Evolutionary conservation across 805 yeast species (phyloP), one percentile per base, ranked within the genome.

Genomic region (Suhomyces kilbournensis): DNA sequence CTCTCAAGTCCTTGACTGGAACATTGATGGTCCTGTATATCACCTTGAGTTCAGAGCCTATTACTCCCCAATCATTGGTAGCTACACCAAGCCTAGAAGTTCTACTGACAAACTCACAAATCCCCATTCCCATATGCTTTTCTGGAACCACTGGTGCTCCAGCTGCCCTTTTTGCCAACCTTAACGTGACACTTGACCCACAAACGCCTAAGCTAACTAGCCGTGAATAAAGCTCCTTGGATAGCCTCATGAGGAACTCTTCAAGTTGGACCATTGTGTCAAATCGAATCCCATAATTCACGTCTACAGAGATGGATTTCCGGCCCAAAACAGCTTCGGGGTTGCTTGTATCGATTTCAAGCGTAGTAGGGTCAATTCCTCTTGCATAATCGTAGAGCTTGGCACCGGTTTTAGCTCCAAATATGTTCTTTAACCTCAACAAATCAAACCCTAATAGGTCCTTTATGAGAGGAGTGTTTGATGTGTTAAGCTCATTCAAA

Each of bases 201-300:
- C 71, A 62, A 61, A 78, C 71, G 2, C 75, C 68, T 25, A 82
- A 59, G 15, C 71, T 75, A 1, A 67, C 54, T 51, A 91, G 62
- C 49, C 96, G 74, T 0, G 67, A 55, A 47, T 77, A 70, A 47
- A 94, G 62, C 60, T 90, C 97, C 28, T 69, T 67, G 0, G 86
- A 74, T 46, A 91, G 68, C 17, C 79, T 69, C 34, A 74, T 69
- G 8, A 90, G 62, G 61, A 93, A 94, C 4, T 51, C 57, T 55
- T 86, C 92, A 22, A 86, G 81, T 62, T 93, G 90, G 0, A 68
- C 65, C 28, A 79, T 72, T 0, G 71, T 72, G 30, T 82, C 79
- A 57, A 92, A 87, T 46, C 98, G 65, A 0, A 93, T 88, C 0
- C 97, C 98, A 86, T 90, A 93, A 56, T 90, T 89, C 25, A 93